Conservation (phyloP, 2,329 filamentous ascomycete species). For the Hymenoscyphus occultus region DNA sequence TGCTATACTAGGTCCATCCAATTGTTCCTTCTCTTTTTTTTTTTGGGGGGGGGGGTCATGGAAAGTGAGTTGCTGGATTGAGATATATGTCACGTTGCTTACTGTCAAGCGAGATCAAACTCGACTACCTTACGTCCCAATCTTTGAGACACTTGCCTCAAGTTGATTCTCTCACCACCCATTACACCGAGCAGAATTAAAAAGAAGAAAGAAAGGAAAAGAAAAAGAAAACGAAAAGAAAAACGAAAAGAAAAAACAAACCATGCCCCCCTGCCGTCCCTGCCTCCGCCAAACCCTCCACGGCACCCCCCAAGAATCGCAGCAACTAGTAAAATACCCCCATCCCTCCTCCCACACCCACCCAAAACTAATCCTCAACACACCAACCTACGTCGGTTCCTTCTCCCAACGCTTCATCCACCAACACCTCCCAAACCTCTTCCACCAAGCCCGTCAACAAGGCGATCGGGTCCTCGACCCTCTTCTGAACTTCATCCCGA, state of each 20-base stretch:
- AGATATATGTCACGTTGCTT: too few species aligned
- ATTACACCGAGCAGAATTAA: neutral
- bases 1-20: too few species aligned
- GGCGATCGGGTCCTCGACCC: slow-evolving; percentile 12
- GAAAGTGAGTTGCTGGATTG: too few species aligned
- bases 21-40: too few species aligned
- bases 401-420: slow-evolving; percentile 7
- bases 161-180: neutral
- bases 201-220: too few species aligned
- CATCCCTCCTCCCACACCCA: neutral
- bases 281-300: neutral
- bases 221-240: too few species aligned
- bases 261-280: slow-evolving; percentile 1
- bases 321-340: slow-evolving; percentile 12
- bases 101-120: too few species aligned
- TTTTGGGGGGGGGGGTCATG: too few species aligned
- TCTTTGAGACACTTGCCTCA: neutral
- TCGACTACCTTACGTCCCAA: too few species aligned
- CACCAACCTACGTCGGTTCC: neutral
- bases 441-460: slow-evolving; percentile 10
- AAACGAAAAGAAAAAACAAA: too few species aligned
- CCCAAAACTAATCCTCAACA: slow-evolving; percentile 8
- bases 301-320: slow-evolving; percentile 1
- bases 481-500: neutral
- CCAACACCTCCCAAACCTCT: slow-evolving; percentile 12